These are phyloP conservation scores for Neonectria coccinea DNA, from an alignment of 2,329 filamentous ascomycete genomes.

Conservation along the genomic window DNA sequence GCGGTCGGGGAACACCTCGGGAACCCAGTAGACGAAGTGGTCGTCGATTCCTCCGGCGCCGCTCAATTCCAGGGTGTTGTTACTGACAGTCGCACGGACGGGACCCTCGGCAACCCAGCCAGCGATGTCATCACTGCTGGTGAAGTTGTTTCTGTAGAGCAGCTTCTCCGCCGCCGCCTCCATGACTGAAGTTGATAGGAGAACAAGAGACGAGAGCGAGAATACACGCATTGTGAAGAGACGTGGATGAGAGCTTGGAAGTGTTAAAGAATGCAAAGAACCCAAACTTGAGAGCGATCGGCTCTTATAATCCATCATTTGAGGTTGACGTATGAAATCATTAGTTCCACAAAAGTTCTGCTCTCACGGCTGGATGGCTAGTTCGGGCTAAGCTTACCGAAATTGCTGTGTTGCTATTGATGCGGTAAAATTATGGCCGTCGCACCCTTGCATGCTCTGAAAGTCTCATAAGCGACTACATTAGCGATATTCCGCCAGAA, in stretches of 20 bases:
- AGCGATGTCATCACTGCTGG: conserved; percentile 27
- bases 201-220: not conserved
- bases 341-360: not conserved
- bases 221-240: not conserved
- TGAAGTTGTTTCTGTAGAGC: conserved; percentile 39
- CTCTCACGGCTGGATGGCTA: not conserved
- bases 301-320: not conserved
- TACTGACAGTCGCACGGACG: conserved; percentile 33
- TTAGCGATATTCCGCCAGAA: not conserved
- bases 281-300: not conserved
- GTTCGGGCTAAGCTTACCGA: not conserved
- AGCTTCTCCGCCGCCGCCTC: conserved; percentile 32
- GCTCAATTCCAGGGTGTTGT: conserved; percentile 40
- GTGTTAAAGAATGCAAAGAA: not conserved
- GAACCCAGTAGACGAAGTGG: conserved; percentile 41
- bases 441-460: not conserved
- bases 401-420: not conserved
- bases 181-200: not conserved
- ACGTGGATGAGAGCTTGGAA: not conserved
- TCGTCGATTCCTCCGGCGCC: conserved; percentile 31
- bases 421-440: not conserved
- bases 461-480: not conserved
- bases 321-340: not conserved
- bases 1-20: conserved; percentile 38
- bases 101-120: conserved; percentile 39